phyloP scores from a whole-genome alignment of 257 asterid species.

The Datura wrightii region DNA sequence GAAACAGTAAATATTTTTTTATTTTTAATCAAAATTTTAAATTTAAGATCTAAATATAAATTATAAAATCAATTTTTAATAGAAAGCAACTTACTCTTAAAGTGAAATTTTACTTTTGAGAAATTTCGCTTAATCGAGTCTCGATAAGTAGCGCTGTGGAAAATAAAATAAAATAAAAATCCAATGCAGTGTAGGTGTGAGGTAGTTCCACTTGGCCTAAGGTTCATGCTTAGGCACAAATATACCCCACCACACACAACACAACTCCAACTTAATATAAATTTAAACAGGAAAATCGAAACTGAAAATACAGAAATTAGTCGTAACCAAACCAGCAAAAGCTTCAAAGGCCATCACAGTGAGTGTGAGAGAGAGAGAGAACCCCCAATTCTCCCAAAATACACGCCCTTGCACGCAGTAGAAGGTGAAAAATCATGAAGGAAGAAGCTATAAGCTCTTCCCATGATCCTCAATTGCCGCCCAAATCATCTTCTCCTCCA shows the following conservation, averaged over 20 bases:
- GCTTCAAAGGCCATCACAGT: neutral
- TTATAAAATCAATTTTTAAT: too few species aligned
- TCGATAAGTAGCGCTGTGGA: too few species aligned
- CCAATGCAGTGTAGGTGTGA: too few species aligned
- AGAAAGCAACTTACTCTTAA: too few species aligned
- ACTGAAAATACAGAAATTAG: neutral
- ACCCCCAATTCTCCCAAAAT: neutral
- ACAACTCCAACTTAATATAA: neutral
- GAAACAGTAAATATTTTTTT: too few species aligned
- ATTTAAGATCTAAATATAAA: too few species aligned
- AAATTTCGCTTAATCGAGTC: too few species aligned
- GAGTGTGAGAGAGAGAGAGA: neutral
- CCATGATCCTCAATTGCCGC: slow-evolving; percentile 69
- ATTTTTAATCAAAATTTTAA: too few species aligned
- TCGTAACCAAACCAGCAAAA: neutral
- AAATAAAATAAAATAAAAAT: too few species aligned
- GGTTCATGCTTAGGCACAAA: neutral
- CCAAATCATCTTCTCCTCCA: slow-evolving; percentile 86
- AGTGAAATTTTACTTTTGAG: too few species aligned
- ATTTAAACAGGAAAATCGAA: neutral
- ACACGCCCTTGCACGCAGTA: neutral
- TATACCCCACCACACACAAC: neutral
- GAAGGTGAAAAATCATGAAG: slow-evolving; percentile 54
- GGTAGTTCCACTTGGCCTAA: neutral
- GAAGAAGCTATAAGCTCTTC: slow-evolving; percentile 96